Base-by-base conservation (phyloP, 768 basidiomycete species). In the Pluteus cervinus region DNA sequence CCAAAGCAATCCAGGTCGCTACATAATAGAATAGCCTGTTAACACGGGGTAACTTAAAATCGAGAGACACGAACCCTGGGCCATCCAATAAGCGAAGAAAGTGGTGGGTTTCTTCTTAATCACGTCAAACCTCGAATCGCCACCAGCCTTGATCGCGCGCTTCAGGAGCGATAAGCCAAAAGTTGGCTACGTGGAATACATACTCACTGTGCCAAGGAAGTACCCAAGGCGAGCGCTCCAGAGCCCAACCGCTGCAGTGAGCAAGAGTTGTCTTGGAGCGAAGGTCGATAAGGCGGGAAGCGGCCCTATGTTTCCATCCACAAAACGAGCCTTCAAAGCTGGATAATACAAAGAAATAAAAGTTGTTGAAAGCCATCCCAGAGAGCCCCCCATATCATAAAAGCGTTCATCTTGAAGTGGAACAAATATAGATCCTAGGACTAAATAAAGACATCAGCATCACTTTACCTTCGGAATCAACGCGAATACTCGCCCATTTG, bases 1-100 rank as follows among this genome's bases (percentile, higher is more conserved):
- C 76, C 7, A 80, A 46, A 16, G 75, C 58, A 26, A 85, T 71
- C 84, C 84, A 86, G 2, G 74, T 75, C 0, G 79, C 78, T 74
- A 43, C 9, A 37, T 9, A 31, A 9, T 22, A 12, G 9, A 22
- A 34, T 25, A 15, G 28, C 11, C 14, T 14, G 4, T 17, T 35
- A 21, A 12, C 15, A 7, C 15, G 17, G 12, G 12, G 17, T 29
- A 29, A 11, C 7, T 12, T 24, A 16, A 35, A 12, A 14, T 6
- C 28, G n/a, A 22, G 33, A 28, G 17, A 12, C 39, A 32, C 42
- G 32, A 45, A 72, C 75, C 75, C 65, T 78, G 76, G 3, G 66
- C 71, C 39, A 79, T 62, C 83, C 82, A 87, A 39, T 65, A 78
- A 15, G 47, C 59, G 1, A 76, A 61, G 50, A 85, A 89, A 24